phyloP scores from a whole-genome alignment of 179 eudicot genomes.

The Carnegiea gigantea region DNA sequence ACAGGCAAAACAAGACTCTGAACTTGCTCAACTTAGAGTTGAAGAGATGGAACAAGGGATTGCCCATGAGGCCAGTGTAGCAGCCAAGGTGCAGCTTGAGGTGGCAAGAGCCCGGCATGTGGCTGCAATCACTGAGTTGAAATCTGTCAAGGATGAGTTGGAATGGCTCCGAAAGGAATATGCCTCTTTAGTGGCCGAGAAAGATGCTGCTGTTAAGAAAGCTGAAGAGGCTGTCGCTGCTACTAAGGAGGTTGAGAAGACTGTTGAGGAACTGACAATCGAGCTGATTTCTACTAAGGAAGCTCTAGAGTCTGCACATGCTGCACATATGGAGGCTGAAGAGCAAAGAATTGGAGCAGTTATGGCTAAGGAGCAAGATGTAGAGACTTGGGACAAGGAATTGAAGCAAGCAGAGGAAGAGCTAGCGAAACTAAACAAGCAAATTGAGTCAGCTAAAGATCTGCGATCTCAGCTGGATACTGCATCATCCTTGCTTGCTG shows the following conservation, averaged over 20 bases:
- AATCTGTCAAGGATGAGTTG: slow-evolving; percentile 61
- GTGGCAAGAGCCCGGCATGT: slow-evolving; percentile 69
- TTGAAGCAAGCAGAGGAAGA: slow-evolving; percentile 80
- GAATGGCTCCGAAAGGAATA: slow-evolving; percentile 59
- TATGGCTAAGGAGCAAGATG: slow-evolving; percentile 73
- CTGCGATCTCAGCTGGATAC: slow-evolving; percentile 58
- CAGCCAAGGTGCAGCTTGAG: slow-evolving; percentile 91
- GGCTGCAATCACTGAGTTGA: slow-evolving; percentile 68
- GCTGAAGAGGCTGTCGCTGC: slow-evolving; percentile 67
- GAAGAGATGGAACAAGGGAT: slow-evolving; percentile 93
- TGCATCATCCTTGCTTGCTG: slow-evolving; percentile 51
- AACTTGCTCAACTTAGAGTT: slow-evolving; percentile 76
- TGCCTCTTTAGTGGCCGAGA: slow-evolving; percentile 51
- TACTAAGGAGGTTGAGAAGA: slow-evolving; percentile 74
- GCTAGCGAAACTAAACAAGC: slow-evolving; percentile 52
- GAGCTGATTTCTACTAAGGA: slow-evolving; percentile 79
- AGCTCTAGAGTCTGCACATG: slow-evolving; percentile 74
- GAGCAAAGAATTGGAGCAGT: slow-evolving; percentile 77
- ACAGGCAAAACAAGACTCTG: slow-evolving; percentile 90
- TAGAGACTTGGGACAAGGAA: slow-evolving; percentile 72
- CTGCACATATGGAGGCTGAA: slow-evolving; percentile 87
- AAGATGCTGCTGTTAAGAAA: slow-evolving; percentile 60
- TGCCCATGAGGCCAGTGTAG: slow-evolving; percentile 79
- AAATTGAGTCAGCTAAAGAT: slow-evolving; percentile 58
- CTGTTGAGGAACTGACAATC: slow-evolving; percentile 75